Percentiles rank a stretch among this genome's conserved stretches.
phyloP scores from a whole-genome alignment of 2,329 filamentous ascomycete genomes.

The Pseudogymnoascus sp. region DNA sequence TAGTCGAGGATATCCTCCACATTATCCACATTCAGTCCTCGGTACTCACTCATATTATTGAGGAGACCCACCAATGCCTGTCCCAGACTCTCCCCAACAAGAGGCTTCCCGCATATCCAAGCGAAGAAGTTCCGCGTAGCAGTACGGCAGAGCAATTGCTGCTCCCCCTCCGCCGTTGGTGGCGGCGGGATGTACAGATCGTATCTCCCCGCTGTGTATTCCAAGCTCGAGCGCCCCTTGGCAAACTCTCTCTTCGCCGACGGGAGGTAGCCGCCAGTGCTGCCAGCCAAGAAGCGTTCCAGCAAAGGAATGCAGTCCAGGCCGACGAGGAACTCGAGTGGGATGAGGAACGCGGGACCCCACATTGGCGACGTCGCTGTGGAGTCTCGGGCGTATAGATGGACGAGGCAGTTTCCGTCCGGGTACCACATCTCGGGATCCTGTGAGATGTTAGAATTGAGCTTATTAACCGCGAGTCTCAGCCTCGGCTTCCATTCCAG shows the following conservation, averaged over 20 bases:
- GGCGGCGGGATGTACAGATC: conserved; percentile 68
- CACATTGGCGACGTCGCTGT: conserved; percentile 41
- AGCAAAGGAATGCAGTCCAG: conserved; percentile 55
- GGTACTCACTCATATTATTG: conserved; percentile 56
- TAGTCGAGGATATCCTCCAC: conserved; percentile 56
- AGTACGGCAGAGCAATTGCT: conserved; percentile 56
- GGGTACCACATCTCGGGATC: conserved; percentile 64
- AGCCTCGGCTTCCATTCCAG: neutral
- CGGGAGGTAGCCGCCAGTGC: neutral
- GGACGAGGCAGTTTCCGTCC: conserved; percentile 60
- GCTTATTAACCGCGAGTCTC: neutral
- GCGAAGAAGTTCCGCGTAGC: conserved; percentile 70
- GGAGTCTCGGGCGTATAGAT: conserved; percentile 57
- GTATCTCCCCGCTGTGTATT: conserved; percentile 19
- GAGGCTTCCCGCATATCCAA: conserved; percentile 55
- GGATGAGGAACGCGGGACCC: conserved; percentile 61
- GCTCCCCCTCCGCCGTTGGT: conserved; percentile 41
- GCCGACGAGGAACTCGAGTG: conserved; percentile 48
- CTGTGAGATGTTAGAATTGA: conserved; percentile 34
- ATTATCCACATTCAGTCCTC: conserved; percentile 47
- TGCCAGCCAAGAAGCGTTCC: conserved; percentile 37
- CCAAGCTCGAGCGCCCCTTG: neutral
- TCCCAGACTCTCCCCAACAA: conserved; percentile 63
- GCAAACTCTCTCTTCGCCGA: neutral
- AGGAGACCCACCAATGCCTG: conserved; percentile 56